A percentile compares a stretch with the other conserved stretches of the same genome.
phyloP scores from a whole-genome alignment of 2,329 filamentous ascomycete species.

The Beauveria asiatica region DNA sequence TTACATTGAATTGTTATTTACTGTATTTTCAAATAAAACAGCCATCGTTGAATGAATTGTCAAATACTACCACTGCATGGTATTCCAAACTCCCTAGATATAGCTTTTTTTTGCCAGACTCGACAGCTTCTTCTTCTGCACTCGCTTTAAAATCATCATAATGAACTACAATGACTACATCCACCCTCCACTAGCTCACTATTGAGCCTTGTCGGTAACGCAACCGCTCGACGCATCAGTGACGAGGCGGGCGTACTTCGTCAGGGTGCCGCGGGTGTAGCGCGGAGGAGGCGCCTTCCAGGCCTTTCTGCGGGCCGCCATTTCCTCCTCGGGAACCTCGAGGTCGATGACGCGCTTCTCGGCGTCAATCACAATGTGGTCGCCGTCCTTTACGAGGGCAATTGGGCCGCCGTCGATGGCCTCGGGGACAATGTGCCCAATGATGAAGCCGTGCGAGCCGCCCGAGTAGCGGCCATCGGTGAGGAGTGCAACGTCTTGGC shows the following conservation, averaged over 20 bases:
- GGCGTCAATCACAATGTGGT: conserved; percentile 74
- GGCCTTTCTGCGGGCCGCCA: conserved; percentile 45
- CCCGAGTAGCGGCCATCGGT: conserved; percentile 73
- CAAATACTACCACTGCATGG: neutral
- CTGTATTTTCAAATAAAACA: neutral
- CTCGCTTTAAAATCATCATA: neutral
- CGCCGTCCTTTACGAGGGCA: conserved; percentile 71
- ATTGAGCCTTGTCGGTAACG: conserved; percentile 36
- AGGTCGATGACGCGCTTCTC: conserved; percentile 63
- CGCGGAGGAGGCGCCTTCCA: conserved; percentile 56
- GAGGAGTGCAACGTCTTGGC: conserved; percentile 64
- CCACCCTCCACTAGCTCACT: neutral
- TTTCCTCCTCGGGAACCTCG: conserved; percentile 56
- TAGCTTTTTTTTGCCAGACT: neutral
- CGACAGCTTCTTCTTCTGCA: neutral
- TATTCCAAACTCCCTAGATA: neutral
- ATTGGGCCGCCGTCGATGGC: conserved; percentile 81
- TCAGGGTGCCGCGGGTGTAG: conserved; percentile 56
- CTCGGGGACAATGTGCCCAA: conserved; percentile 82
- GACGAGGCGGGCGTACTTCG: conserved; percentile 58
- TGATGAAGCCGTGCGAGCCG: conserved; percentile 78
- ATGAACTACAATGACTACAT: neutral
- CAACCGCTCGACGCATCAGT: conserved; percentile 52
- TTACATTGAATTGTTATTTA: neutral
- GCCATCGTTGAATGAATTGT: neutral